These are phyloP conservation scores for Lentinula sp. DNA, from an alignment of 768 basidiomycete genomes.

Conservation along the genomic window DNA sequence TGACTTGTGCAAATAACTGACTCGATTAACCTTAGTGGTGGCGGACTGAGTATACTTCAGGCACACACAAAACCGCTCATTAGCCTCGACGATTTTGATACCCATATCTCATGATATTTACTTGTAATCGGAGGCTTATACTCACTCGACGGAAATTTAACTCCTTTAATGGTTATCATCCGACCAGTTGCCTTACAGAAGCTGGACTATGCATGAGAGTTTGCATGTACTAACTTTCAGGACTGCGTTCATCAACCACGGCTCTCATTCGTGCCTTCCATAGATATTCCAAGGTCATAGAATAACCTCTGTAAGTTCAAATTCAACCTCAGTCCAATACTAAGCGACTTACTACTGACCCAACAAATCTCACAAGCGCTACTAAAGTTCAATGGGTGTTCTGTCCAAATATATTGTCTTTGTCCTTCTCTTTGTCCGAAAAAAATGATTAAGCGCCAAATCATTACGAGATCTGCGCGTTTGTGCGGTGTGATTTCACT, in stretches of 20 bases:
- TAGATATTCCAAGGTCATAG: too few relatives aligned
- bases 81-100: background rate
- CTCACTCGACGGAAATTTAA: background rate
- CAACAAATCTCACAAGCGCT: too few relatives aligned
- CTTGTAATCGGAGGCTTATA: background rate
- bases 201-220: too few relatives aligned
- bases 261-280: too few relatives aligned
- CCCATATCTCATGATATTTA: background rate
- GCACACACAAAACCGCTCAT: slow-evolving; percentile 33
- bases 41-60: slow-evolving; percentile 33
- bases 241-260: too few relatives aligned
- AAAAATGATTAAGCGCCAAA: background rate
- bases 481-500: background rate
- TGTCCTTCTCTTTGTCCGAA: background rate
- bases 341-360: too few relatives aligned
- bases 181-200: too few relatives aligned
- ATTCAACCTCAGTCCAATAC: too few relatives aligned
- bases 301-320: too few relatives aligned
- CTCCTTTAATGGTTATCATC: background rate
- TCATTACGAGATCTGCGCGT: background rate
- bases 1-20: background rate
- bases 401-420: background rate
- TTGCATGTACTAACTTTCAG: too few relatives aligned
- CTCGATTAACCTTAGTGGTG: slow-evolving; percentile 33
- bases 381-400: too few relatives aligned